Conservation (phyloP, 2,329 filamentous ascomycete genomes). For the Arthrobotrys pseudoclavata region DNA sequence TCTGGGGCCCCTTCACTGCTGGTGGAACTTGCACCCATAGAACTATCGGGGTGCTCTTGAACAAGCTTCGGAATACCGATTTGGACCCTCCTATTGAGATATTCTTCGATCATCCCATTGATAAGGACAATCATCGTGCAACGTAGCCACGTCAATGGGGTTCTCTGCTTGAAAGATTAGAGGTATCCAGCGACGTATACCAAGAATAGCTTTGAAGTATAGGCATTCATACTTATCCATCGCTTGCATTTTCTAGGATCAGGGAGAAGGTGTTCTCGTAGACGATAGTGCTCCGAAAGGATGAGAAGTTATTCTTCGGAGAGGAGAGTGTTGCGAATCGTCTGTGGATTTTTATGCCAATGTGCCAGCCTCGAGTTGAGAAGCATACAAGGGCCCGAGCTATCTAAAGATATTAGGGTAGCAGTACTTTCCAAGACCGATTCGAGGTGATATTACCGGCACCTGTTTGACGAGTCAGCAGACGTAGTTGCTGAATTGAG, state of each 20-base stretch:
- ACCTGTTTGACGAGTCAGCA: background rate
- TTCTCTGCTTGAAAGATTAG: background rate
- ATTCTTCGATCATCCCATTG: conserved; percentile 20
- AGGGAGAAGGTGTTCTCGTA: conserved; percentile 27
- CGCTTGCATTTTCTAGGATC: background rate
- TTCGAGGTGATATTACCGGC: background rate
- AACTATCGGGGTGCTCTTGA: background rate
- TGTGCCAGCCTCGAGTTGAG: background rate
- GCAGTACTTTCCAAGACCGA: conserved; percentile 8
- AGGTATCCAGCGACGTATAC: conserved; percentile 9
- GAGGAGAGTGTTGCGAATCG: background rate
- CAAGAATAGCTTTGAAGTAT: conserved; percentile 8
- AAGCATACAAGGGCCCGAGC: background rate
- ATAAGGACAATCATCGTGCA: background rate
- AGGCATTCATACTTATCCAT: conserved; percentile 1
- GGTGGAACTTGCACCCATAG: background rate
- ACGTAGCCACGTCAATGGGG: background rate
- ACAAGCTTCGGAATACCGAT: conserved; percentile 11
- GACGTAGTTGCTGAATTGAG: background rate
- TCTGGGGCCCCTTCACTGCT: background rate
- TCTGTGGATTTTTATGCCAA: background rate
- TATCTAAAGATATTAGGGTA: background rate
- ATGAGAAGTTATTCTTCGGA: conserved; percentile 22
- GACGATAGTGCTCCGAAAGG: conserved; percentile 17
- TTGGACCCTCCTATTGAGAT: background rate